phyloP scores from a whole-genome alignment of 192 early-diverging fungal genomes.

The Coemansia sp. region DNA sequence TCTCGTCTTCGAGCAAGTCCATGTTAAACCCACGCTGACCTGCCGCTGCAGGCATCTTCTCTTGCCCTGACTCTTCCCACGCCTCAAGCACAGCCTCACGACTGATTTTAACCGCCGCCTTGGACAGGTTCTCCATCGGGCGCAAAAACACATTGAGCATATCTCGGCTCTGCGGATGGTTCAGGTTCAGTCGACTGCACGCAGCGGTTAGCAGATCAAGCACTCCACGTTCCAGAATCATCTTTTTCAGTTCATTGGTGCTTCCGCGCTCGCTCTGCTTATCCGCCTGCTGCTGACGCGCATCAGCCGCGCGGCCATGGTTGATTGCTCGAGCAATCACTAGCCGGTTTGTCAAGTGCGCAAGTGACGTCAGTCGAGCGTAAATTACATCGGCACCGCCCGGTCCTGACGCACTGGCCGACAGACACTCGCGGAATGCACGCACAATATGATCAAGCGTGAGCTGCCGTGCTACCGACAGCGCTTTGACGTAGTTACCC shows the following conservation, averaged over 20 bases:
- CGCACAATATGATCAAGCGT: constrained; percentile 49
- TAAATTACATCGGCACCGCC: constrained; percentile 41
- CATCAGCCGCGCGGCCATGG: constrained; percentile 15
- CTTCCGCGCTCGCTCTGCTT: constrained; percentile 20
- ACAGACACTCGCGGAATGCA: constrained; percentile 53
- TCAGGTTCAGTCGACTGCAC: constrained; percentile 82
- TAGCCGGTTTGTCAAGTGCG: constrained; percentile 44
- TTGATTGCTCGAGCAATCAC: constrained; percentile 48
- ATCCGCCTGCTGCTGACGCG: constrained; percentile 1
- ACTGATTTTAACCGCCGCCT: constrained; percentile 83
- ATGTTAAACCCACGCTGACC: constrained; percentile 36
- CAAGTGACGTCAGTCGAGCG: constrained; percentile 45
- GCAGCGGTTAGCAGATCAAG: constrained; percentile 76
- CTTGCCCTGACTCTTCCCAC: constrained; percentile 51
- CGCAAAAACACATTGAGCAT: constrained; percentile 78
- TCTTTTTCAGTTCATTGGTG: constrained; percentile 43
- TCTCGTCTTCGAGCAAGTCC: constrained; percentile 45
- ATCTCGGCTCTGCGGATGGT: constrained; percentile 78
- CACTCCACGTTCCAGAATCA: constrained; percentile 89
- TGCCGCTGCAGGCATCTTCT: constrained; percentile 45
- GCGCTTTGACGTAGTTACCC: constrained; percentile 35
- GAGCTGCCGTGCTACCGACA: constrained; percentile 39
- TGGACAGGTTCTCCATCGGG: constrained; percentile 86
- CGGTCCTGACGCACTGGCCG: constrained; percentile 20
- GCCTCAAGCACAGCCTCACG: constrained; percentile 58